Base-by-base conservation (phyloP, 768 basidiomycete species). In the Termitomyces sp. region DNA sequence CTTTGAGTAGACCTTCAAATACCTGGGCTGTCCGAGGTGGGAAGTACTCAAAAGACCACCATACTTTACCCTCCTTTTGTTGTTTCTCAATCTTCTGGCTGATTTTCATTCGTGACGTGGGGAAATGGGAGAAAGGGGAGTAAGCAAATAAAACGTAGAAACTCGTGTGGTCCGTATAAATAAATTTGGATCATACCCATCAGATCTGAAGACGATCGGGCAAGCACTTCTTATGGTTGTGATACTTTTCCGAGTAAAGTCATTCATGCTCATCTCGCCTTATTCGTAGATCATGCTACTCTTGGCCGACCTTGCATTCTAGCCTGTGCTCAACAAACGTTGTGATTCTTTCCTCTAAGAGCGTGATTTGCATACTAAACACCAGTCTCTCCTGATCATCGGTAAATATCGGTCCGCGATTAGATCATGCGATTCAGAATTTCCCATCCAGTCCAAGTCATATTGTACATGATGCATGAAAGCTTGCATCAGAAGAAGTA, bases 31-130 rank as follows among this genome's bases (percentile, higher is more conserved):
- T 97, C 62, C 94, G 80, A 22, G 92, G 95, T 56, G 97, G 96
- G 68, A 99, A 98, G 75, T 94, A 98, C 70, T 99, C 96, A 70
- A 99, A 98, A 37, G 92, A 94, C 95, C 95, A 99, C 90, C 94
- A 97, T 59, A 92, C 76, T 67, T 92, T 86, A 62, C 88, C 87
- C 65, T 96, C 90, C 70, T 88, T 87, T 60, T 84, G 76, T 49
- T 91, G 91, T 71, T 92, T 85, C 62, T 87, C 81, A 46, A 98
- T 92, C 78, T 96, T 98, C 73, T 94, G 85, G 65, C 87, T 93
- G 72, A 98, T 92, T 83, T 90, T 96, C 93, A 97, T 97, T 65
- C 62, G 68, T 63, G 62, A 62, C 63, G 59, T 64, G 63, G 57
- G 45, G 33, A 33, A 55, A 42, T 1, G 44, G 46, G 34, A 54